These are phyloP conservation scores for Chrysanthemum lavandulifolium DNA, from an alignment of 129 eudicot species.

Conservation along the genomic window DNA sequence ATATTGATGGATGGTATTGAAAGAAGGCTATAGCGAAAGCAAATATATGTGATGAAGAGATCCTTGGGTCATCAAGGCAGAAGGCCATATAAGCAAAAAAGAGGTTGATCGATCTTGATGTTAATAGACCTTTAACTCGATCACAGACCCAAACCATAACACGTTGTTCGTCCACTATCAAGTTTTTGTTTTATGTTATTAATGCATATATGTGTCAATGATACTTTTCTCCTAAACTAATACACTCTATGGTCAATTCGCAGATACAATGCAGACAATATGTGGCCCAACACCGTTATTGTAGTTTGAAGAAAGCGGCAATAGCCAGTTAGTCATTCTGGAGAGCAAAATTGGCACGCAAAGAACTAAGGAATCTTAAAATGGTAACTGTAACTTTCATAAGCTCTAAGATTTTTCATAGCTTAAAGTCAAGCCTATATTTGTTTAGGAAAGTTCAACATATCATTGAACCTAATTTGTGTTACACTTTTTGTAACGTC, in stretches of 20 bases:
- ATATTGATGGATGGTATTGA: too few relatives aligned
- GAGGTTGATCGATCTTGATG: too few relatives aligned
- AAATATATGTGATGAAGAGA: too few relatives aligned
- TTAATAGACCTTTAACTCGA: too few relatives aligned
- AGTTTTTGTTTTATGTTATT: too few relatives aligned
- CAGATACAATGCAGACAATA: slow-evolving; percentile 67
- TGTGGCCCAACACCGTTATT: slow-evolving; percentile 42
- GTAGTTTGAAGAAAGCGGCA: slow-evolving; percentile 55
- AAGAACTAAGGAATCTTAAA: slow-evolving; percentile 70
- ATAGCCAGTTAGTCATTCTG: slow-evolving; percentile 67
- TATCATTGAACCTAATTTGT: slow-evolving; percentile 13
- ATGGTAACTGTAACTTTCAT: slow-evolving; percentile 45
- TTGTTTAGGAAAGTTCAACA: slow-evolving; percentile 1
- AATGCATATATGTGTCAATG: neutral
- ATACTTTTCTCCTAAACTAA: slow-evolving; percentile 14
- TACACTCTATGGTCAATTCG: slow-evolving; percentile 13
- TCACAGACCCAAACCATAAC: too few relatives aligned
- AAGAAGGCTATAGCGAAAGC: too few relatives aligned
- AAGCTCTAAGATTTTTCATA: neutral
- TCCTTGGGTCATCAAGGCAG: too few relatives aligned
- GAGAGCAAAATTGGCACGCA: slow-evolving; percentile 65
- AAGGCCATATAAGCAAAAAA: too few relatives aligned
- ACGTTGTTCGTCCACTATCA: too few relatives aligned
- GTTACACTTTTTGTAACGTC: neutral
- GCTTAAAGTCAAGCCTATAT: neutral